These are phyloP conservation scores for Boletus sp. DNA, from an alignment of 768 basidiomycete genomes.

Conservation along the genomic window DNA sequence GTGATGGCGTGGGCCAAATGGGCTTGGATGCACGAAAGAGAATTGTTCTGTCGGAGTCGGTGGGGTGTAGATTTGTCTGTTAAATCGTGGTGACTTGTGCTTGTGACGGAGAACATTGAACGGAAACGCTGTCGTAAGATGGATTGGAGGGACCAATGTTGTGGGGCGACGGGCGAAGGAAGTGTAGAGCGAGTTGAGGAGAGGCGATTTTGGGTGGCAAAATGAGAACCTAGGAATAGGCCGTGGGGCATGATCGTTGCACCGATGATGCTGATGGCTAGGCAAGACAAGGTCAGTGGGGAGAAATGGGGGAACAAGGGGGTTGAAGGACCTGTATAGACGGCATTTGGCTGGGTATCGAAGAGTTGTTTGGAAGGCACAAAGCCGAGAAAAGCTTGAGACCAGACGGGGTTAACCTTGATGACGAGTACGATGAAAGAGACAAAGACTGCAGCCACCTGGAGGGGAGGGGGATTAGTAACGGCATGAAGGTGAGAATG, in stretches of 20 bases:
- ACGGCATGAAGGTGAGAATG: not conserved
- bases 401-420: slow-evolving; percentile 41
- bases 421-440: slow-evolving; percentile 43
- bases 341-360: slow-evolving; percentile 37
- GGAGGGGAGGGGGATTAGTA: not conserved
- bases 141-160: not conserved
- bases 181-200: slow-evolving; percentile 43
- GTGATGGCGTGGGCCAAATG: slow-evolving; percentile 43
- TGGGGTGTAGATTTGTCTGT: slow-evolving; percentile 10
- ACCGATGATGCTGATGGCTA: slow-evolving; percentile 41
- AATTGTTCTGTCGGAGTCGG: slow-evolving; percentile 32
- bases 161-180: slow-evolving; percentile 3
- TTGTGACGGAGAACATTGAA: slow-evolving; percentile 6
- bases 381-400: slow-evolving; percentile 41
- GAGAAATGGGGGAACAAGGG: slow-evolving; percentile 1
- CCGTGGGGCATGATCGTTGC: slow-evolving; percentile 64
- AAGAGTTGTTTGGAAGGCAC: slow-evolving; percentile 34
- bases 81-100: slow-evolving; percentile 1
- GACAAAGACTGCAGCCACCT: slow-evolving; percentile 29
- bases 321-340: slow-evolving; percentile 32
- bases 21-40: slow-evolving; percentile 35
- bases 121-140: not conserved
- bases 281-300: slow-evolving; percentile 15
- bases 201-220: slow-evolving; percentile 7
- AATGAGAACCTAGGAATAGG: slow-evolving; percentile 45